phyloP scores from a whole-genome alignment of 768 basidiomycete genomes.

The Calocybe cyanea region DNA sequence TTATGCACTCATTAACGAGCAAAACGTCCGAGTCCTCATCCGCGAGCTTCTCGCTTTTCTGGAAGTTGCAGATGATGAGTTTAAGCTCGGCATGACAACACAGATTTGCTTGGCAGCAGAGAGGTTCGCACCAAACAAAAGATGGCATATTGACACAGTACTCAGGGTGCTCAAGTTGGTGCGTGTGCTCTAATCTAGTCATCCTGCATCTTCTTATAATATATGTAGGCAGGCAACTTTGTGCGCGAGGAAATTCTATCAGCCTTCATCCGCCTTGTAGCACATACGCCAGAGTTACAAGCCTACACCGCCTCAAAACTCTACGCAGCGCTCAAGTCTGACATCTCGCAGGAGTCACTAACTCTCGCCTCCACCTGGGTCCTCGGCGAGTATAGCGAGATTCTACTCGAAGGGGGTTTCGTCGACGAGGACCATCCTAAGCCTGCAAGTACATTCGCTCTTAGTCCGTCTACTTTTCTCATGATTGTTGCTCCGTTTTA shows the following conservation, averaged over 20 bases:
- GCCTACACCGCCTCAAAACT: slow-evolving; percentile 91
- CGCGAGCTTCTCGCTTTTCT: slow-evolving; percentile 94
- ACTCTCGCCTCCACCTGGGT: slow-evolving; percentile 94
- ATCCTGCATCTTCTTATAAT: neutral
- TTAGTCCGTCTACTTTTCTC: neutral
- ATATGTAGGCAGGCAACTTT: slow-evolving; percentile 86
- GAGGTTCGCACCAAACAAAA: slow-evolving; percentile 93
- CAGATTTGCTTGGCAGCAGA: slow-evolving; percentile 96
- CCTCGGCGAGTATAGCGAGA: slow-evolving; percentile 93
- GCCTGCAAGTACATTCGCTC: slow-evolving; percentile 39
- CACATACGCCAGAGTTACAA: slow-evolving; percentile 96
- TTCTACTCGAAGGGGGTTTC: slow-evolving; percentile 81
- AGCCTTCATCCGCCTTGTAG: slow-evolving; percentile 91
- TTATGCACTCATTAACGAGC: slow-evolving; percentile 94
- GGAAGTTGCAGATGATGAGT: slow-evolving; percentile 97
- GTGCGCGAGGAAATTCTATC: slow-evolving; percentile 96
- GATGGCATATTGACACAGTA: slow-evolving; percentile 99
- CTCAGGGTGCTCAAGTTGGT: slow-evolving; percentile 89
- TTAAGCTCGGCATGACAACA: slow-evolving; percentile 97
- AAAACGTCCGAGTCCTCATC: slow-evolving; percentile 88
- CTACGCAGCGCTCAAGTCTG: slow-evolving; percentile 80
- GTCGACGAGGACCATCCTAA: slow-evolving; percentile 70
- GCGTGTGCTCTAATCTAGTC: slow-evolving; percentile 22
- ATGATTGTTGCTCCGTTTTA: slow-evolving; percentile 24
- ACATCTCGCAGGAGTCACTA: slow-evolving; percentile 95